A percentile compares a stretch with the other conserved stretches of the same genome.
phyloP scores from a whole-genome alignment of 306 rosid species.

The Citrullus amarus region DNA sequence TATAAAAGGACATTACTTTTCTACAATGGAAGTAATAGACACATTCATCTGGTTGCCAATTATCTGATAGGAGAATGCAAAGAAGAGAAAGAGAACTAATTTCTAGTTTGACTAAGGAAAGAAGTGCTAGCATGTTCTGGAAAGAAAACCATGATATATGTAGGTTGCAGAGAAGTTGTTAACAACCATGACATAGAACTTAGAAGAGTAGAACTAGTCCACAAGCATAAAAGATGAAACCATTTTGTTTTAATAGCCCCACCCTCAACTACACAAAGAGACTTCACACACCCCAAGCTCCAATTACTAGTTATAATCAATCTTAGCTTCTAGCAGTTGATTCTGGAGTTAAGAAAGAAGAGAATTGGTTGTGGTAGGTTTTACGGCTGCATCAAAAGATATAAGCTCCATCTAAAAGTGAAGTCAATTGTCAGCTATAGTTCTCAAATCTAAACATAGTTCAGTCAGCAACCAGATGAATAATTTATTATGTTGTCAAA shows the following conservation, averaged over 20 bases:
- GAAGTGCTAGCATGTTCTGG: neutral
- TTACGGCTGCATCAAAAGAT: neutral
- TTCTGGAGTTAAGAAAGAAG: neutral
- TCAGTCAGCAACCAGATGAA: conserved; percentile 24
- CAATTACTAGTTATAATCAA: neutral
- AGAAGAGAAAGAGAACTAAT: neutral
- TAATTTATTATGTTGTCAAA: conserved; percentile 11
- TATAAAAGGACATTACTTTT: conserved; percentile 11
- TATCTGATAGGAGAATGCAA: conserved; percentile 1
- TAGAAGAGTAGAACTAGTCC: too few relatives aligned
- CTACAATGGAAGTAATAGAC: neutral
- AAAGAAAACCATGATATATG: neutral
- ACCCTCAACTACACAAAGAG: neutral
- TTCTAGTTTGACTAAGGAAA: conserved; percentile 5
- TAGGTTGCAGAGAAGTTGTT: neutral
- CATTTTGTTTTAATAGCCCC: neutral
- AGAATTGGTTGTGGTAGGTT: neutral
- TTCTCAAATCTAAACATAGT: neutral
- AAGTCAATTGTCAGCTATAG: neutral
- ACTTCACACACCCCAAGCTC: neutral
- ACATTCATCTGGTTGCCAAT: conserved; percentile 23
- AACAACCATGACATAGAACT: neutral
- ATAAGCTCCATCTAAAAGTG: neutral
- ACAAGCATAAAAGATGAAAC: neutral
- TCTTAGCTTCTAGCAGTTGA: neutral